Evolutionary conservation across 495 filamentous ascomycete species (phyloP).

Genomic region (Physcia stellaris): DNA sequence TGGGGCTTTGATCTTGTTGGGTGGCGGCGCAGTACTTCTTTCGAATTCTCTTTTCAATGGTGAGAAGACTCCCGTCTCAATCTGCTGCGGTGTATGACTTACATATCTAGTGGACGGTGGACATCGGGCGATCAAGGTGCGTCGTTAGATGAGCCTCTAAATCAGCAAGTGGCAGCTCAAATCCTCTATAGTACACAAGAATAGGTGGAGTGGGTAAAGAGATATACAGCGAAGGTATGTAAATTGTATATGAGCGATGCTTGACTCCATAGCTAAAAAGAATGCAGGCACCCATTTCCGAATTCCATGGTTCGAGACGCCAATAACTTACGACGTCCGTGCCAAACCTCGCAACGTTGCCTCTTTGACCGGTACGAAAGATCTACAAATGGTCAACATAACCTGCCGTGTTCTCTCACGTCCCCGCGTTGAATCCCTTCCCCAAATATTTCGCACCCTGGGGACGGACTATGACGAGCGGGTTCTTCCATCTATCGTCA

Average conservation of each 20-base stretch:
- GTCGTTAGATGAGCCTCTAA: too few relatives aligned
- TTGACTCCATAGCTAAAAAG: background rate
- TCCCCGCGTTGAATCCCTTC: constrained; percentile 75
- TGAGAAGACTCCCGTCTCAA: background rate
- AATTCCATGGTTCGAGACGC: constrained; percentile 95
- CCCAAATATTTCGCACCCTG: constrained; percentile 91
- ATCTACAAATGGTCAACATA: constrained; percentile 99
- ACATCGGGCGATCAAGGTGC: constrained; percentile 98
- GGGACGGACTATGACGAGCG: constrained; percentile 95
- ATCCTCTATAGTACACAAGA: constrained; percentile 86
- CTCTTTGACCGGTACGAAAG: constrained; percentile 95
- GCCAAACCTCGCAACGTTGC: constrained; percentile 94
- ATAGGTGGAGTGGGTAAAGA: constrained; percentile 90
- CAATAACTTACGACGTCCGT: constrained; percentile 92
- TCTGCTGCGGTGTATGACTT: background rate
- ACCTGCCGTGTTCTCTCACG: constrained; percentile 97
- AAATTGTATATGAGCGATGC: background rate
- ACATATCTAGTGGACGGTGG: constrained; percentile 74
- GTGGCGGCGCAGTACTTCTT: constrained; percentile 46
- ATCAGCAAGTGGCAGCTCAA: too few relatives aligned
- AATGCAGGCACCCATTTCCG: constrained; percentile 72
- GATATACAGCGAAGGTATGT: constrained; percentile 85
- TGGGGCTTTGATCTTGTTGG: constrained; percentile 45
- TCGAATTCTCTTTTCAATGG: constrained; percentile 89
- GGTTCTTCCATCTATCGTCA: constrained; percentile 93